phyloP scores from a whole-genome alignment of 345 rosid species.

The Murraya paniculata region DNA sequence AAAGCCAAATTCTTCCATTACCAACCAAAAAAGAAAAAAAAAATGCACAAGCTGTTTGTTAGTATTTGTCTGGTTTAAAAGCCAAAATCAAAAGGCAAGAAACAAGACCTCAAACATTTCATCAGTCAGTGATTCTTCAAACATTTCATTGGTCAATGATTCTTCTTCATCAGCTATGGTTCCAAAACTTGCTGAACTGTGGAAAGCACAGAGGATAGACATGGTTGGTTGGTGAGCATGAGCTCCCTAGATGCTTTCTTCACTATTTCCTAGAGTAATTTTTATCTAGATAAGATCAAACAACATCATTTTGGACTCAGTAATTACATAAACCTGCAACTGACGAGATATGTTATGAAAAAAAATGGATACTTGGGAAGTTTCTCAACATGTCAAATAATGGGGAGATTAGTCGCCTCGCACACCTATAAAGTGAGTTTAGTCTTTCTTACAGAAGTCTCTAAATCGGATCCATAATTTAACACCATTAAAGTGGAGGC shows the following conservation, averaged over 20 bases:
- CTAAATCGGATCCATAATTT: background rate
- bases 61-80: background rate
- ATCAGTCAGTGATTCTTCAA: background rate
- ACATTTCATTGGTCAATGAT: background rate
- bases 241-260: background rate
- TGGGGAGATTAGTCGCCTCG: background rate
- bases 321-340: background rate
- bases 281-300: background rate
- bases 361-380: background rate
- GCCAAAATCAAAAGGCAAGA: background rate
- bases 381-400: background rate
- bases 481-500: constrained; percentile 3
- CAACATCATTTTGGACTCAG: background rate
- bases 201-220: background rate
- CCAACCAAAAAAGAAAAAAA: background rate
- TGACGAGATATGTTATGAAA: background rate
- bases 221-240: background rate
- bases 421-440: background rate
- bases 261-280: background rate
- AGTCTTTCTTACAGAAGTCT: background rate
- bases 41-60: background rate
- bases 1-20: background rate
- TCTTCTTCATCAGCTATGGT: background rate
- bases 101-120: constrained; percentile 1
- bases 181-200: background rate